Base-by-base conservation (phyloP, 2,329 filamentous ascomycete genomes). In the Aaosphaeria pasadenensis region DNA sequence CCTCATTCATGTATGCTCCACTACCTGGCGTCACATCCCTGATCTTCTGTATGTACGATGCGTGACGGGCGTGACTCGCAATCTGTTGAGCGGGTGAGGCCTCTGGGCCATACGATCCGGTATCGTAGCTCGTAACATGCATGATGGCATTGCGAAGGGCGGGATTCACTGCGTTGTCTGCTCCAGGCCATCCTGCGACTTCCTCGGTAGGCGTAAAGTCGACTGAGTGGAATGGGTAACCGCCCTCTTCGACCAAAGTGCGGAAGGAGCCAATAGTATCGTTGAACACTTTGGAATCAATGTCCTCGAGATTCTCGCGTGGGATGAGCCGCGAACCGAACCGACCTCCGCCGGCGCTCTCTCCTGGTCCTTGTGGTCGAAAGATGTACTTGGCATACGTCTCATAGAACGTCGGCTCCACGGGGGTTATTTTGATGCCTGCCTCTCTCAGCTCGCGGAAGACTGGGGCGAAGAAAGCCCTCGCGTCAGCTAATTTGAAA, bases 1-100 rank as follows among this genome's bases (percentile, higher is more conserved):
- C 63, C 49, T 70, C 65, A 39, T 73, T 73, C 59, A 69, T 48
- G 44, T 73, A 64, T 11, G 65, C 65, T 1, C 67, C 70, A 24
- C 55, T 53, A 1, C 51, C 54, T 5, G 61, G 58, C 24, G 48
- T 56, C 7, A 55, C 60, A 43, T 60, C 59, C 29, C 60, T 47
- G 49, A 54, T 58, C 38, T 60, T 59, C 29, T 66, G 50, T 4
- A 59, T 41, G 46, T 58, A 63, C 24, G 45, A 42, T 33, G 58
- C 48, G 17, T 62, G 52, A n/a, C 61, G 52, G 11, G 45, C 46
- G 39, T 66, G 55, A n/a, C 49, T 56, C 4, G 45, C 47, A 13
- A 57, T 63, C 46, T 56, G 57, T 39, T 63, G 42, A 28, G 57
- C 57, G 1, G 53, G 49, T 5, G 57, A 44, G 4, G 51, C 44